These are phyloP conservation scores for Neoscytalidium dimidiatum DNA, from an alignment of 2,329 filamentous ascomycete genomes.

Conservation along the genomic window DNA sequence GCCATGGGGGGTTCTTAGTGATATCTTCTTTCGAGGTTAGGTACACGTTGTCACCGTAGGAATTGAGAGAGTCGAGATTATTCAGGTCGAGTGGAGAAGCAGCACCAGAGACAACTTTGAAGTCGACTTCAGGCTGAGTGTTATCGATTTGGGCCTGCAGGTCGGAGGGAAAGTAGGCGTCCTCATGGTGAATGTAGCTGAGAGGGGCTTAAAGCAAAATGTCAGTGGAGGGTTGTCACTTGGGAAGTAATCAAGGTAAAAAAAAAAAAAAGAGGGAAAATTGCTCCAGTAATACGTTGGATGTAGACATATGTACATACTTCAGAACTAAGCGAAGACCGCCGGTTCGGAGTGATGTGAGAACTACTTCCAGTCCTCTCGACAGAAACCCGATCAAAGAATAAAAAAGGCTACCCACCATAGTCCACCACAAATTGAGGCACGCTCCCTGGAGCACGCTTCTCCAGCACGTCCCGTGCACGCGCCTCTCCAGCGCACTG, in stretches of 20 bases:
- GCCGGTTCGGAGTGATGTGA: too few relatives aligned
- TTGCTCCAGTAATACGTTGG: too few relatives aligned
- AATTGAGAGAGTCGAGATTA: conserved; percentile 46
- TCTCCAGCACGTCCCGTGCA: neutral
- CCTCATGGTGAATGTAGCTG: conserved; percentile 46
- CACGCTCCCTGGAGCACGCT: conserved; percentile 23
- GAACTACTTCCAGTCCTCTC: neutral
- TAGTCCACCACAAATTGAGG: conserved; percentile 42
- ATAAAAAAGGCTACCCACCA: conserved; percentile 28
- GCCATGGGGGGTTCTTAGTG: conserved; percentile 44
- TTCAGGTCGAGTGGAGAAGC: conserved; percentile 43
- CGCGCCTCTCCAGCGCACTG: neutral
- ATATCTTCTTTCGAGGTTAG: conserved; percentile 48
- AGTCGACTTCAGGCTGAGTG: conserved; percentile 42
- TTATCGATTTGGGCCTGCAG: conserved; percentile 44
- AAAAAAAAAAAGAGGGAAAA: neutral
- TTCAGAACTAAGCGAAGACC: too few relatives aligned
- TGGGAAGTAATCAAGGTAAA: too few relatives aligned
- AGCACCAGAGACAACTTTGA: conserved; percentile 31
- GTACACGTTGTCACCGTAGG: conserved; percentile 38
- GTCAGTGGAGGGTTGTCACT: neutral
- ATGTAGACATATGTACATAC: too few relatives aligned
- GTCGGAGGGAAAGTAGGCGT: conserved; percentile 48
- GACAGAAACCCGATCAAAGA: neutral
- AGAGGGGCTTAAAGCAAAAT: conserved; percentile 39